Evolutionary conservation across 306 rosid genomes (phyloP), one percentile per base, ranked within the genome.

Genomic region (Cicer chorassanicum): DNA sequence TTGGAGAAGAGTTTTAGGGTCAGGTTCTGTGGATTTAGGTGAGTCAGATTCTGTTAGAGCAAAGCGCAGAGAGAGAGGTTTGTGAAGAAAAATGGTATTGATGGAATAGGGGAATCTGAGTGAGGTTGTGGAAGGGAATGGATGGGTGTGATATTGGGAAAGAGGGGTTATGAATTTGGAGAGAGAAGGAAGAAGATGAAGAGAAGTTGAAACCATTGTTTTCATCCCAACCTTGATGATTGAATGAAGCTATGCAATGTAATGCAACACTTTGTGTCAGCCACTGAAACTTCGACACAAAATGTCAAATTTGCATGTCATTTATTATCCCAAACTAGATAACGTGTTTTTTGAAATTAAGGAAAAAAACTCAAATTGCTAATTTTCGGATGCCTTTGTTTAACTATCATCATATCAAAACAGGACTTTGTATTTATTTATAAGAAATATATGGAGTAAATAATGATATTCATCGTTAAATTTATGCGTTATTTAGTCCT

Each of bases 41-140:
- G 97, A 88, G 61, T 89, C 89, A 1, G 98, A 89, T 5, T 86
- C 93, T 0, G 96, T 77, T 14, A 93, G 85, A 73, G 98, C 92
- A 53, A 87, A 84, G 34, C 88, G 73, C 45, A 83, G 61, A 1
- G 79, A 15, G 36, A 79, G 76, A 42, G 88, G 76, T 70, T 86
- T 88, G 42, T 68, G 55, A 51, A 21, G 56, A 73, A 61, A 61
- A 41, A 51, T 43, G 13, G 74, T 65, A 57, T 1, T 51, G 82
- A 18, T 48, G n/a, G 79, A 3, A 9, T 48, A 5, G 14, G 73
- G 60, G 72, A 77, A 75, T 54, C 46, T 83, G 70, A 83, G 81
- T n/a, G 87, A 79, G 43, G 88, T 45, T 3, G 36, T 64, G 70
- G 79, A 73, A 75, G 86, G 46, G 64, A 78, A 15, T 14, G 54